These are phyloP conservation scores for Linanthus parryae DNA, from an alignment of 148 eudicot genomes.

Conservation along the genomic window DNA sequence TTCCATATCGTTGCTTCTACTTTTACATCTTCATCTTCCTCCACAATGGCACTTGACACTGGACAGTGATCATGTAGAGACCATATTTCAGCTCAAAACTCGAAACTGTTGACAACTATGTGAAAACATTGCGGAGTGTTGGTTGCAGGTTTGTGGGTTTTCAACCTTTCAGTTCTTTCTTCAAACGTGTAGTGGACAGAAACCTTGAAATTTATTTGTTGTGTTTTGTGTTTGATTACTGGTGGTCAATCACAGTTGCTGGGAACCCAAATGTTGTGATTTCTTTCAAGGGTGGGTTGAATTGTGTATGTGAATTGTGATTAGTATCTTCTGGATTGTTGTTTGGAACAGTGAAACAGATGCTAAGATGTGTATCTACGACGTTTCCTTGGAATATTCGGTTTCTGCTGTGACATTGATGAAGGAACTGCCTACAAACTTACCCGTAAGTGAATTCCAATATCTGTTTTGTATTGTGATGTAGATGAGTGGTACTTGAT, in stretches of 20 bases:
- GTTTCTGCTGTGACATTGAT: conserved; percentile 7
- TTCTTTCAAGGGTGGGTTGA: not conserved
- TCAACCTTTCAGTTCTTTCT: too few species aligned
- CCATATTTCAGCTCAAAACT: conserved; percentile 39
- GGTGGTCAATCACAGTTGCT: too few species aligned
- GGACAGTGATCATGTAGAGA: conserved; percentile 56
- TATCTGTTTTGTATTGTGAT: conserved; percentile 31
- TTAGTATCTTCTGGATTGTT: not conserved
- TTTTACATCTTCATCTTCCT: conserved; percentile 5
- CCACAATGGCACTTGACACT: conserved; percentile 23
- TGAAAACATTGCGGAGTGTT: conserved; percentile 41
- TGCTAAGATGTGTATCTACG: conserved; percentile 67
- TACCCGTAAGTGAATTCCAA: conserved; percentile 29
- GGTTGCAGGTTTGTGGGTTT: conserved; percentile 40
- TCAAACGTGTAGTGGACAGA: too few species aligned
- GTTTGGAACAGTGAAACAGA: conserved; percentile 31
- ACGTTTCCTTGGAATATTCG: conserved; percentile 49
- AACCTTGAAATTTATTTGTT: too few species aligned
- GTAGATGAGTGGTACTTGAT: not conserved
- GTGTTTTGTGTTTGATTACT: not conserved
- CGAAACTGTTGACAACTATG: conserved; percentile 50
- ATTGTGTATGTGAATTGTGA: not conserved
- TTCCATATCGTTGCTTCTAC: too few species aligned
- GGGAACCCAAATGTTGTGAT: not conserved
- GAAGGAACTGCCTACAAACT: conserved; percentile 4